Base-by-base conservation (phyloP, 1,284 basidiomycete species). In the Salmacisia buchloeana region DNA sequence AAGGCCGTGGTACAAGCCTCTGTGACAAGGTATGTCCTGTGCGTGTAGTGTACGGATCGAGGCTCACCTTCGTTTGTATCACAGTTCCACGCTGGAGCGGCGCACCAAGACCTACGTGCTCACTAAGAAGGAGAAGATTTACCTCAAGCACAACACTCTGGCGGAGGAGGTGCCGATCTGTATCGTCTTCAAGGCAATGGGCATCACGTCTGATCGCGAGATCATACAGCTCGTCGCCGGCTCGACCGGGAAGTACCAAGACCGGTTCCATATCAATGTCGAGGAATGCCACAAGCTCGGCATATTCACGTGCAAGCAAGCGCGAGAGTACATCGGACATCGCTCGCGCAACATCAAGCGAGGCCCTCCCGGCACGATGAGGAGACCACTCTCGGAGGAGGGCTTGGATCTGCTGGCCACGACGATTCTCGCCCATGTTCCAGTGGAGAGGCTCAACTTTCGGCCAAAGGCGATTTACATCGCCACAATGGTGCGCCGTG, bases 51-150 rank as follows among this genome's bases (percentile, higher is more conserved):
- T 9, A 10, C 45, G 23, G 10, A 25, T 23, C 39, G 15, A 33
- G 15, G 31, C 36, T 29, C 21, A 36, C 33, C 4, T 13, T 5
- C n/a, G 29, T 12, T 4, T 25, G 12, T 31, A 15, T 13, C n/a
- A n/a, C n/a, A 72, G 69, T 60, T 96, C 96, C 5, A 98, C 97
- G 18, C 94, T 97, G 77, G 94, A 97, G 69, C 86, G 97, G 67
- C 98, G 98, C 81, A 97, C 96, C 52, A 99, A 99, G 81, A 96
- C 97, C 0, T 98, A 99, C 75, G 94, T 98, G 45, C 86, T 88
- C 4, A 96, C 93, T 15, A 97, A 97, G 82, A 91, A 93, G 80
- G 88, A 88, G 62, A 90, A 89, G 78, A 90, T 98, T 63, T 97
- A 93, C 80, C 87, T 98, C 59, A 89, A 92, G n/a, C 94, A 99